Base-by-base conservation (phyloP, 306 rosid genomes). In the Citrullus amarus region DNA sequence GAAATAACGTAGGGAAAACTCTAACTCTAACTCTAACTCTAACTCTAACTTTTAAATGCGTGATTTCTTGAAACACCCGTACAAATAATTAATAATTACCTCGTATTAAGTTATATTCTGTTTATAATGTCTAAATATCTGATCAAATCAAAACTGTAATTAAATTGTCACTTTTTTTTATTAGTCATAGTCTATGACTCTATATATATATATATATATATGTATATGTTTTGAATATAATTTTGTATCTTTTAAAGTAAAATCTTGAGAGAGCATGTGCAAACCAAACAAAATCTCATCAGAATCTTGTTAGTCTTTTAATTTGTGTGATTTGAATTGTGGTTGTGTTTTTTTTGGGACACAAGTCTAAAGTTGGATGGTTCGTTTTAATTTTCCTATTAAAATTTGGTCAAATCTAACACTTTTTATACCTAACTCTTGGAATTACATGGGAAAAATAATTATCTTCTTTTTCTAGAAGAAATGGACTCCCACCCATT, bases 381-480 rank as follows among this genome's bases (percentile, higher is more conserved):
- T 18, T 66, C 28, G 18, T 38, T 66, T 36, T 16, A 16, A 53
- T 38, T 65, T 38, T 38, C 30, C 14, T 11, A 13, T 44, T 69
- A 44, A 13, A 44, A 20, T 20, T 69, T 25, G 10, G 59, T 72
- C 77, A 48, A 72, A 72, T 22, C 50, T 50, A 72, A 72, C 77
- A 50, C 77, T 72, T 72, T 43, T 46, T 8, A 14, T 72, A 48
- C 77, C 77, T 72, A 72, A 72, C 77, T 72, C 77, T 50, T 72
- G 77, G 76, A 70, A 70, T 70, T 44, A 70, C 76, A 22, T 70
- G 76, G 10, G 1, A 6, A 39, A 36, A 36, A 3, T 36, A 32
- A 46, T 70, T 22, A 10, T 22, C 30, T 48, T 3, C 1, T 20
- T 72, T 72, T 46, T 50, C 38, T 50, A 48, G 43, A 72, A 25